A percentile compares a stretch with the other conserved stretches of the same genome.
Evolutionary conservation across 257 asterid genomes (phyloP).

Genomic region (Parsonsia alboflavescens): DNA sequence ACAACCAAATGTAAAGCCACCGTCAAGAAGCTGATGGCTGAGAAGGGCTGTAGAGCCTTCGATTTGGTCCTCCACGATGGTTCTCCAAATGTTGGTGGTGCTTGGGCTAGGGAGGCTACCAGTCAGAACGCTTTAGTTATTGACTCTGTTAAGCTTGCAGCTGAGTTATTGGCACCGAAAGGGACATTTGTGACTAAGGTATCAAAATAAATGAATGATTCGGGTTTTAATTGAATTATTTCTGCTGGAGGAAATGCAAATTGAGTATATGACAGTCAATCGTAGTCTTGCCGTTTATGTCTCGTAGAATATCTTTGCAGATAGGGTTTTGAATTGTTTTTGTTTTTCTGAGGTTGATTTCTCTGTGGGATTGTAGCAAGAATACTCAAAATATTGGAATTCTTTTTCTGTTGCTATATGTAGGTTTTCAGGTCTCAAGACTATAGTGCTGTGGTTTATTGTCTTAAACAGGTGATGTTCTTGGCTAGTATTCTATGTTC

Average conservation of each 20-base stretch:
- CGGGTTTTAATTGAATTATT: background rate
- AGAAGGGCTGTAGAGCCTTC: constrained; percentile 60
- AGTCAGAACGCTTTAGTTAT: constrained; percentile 84
- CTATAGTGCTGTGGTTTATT: constrained; percentile 74
- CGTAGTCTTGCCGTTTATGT: background rate
- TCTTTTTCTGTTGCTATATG: constrained; percentile 1
- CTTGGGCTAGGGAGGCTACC: constrained; percentile 92
- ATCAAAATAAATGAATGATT: background rate
- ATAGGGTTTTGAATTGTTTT: background rate
- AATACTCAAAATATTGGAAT: background rate
- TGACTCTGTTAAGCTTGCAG: constrained; percentile 84
- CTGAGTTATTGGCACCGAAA: constrained; percentile 73
- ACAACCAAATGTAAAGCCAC: constrained; percentile 54
- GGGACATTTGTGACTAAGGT: constrained; percentile 93
- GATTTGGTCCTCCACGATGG: constrained; percentile 91
- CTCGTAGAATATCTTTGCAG: background rate
- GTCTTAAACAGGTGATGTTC: constrained; percentile 79
- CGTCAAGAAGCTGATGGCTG: constrained; percentile 69
- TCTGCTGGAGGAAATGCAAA: background rate
- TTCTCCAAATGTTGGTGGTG: constrained; percentile 90
- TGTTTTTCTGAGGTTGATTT: background rate
- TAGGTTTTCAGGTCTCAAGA: constrained; percentile 97
- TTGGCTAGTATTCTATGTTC: background rate
- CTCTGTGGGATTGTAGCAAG: background rate
- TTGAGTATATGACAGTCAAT: background rate